Conservation (phyloP, 1,284 basidiomycete genomes). For the Cryptococcus sp. region DNA sequence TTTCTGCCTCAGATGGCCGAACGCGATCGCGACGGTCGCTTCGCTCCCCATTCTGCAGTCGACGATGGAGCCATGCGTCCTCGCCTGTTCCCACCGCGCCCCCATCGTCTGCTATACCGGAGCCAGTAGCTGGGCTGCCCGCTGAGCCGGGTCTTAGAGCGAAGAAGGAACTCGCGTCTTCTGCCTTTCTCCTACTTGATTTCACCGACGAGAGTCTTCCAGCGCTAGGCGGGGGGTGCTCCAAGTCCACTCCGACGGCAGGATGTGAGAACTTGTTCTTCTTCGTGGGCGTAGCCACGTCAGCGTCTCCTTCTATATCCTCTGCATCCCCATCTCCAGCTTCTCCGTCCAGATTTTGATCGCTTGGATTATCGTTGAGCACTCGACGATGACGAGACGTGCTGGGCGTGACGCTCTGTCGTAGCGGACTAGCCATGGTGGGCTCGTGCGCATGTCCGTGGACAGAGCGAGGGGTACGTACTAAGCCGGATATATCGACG, state of each 20-base stretch:
- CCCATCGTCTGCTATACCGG: neutral
- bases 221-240: slow-evolving; percentile 10
- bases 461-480: slow-evolving; percentile 9
- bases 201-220: neutral
- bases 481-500: slow-evolving; percentile 31
- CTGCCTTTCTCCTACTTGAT: slow-evolving; percentile 16
- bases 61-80: slow-evolving; percentile 12
- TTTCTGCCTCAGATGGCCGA: neutral
- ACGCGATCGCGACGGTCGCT: too few species aligned
- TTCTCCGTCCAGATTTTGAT: slow-evolving; percentile 1
- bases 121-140: neutral
- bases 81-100: slow-evolving; percentile 5
- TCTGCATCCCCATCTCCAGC: slow-evolving; percentile 11
- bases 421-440: slow-evolving; percentile 24
- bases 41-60: slow-evolving; percentile 3
- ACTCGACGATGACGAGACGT: neutral
- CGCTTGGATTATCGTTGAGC: neutral
- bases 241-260: slow-evolving; percentile 24
- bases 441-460: slow-evolving; percentile 17
- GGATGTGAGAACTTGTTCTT: slow-evolving; percentile 19
- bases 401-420: slow-evolving; percentile 30
- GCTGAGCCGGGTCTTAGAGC: slow-evolving; percentile 36
- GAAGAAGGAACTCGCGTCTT: slow-evolving; percentile 38
- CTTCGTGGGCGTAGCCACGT: slow-evolving; percentile 32
- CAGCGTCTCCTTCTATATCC: slow-evolving; percentile 10